A percentile compares a stretch with the other conserved stretches of the same genome.
These are phyloP conservation scores for Ogataea angusta DNA, from an alignment of 805 yeast species.

Conservation along the genomic window DNA sequence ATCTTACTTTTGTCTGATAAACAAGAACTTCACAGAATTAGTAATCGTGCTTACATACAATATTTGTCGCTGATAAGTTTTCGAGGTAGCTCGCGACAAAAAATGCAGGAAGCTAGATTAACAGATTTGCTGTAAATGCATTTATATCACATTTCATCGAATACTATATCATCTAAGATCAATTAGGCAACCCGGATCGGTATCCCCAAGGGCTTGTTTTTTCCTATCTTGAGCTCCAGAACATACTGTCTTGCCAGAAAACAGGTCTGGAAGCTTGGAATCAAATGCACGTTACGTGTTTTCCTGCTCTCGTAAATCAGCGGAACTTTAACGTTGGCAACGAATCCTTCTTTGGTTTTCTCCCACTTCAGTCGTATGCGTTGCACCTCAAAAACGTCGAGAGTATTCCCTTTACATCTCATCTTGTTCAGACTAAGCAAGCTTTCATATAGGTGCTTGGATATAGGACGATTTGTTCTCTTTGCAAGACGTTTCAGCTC, in stretches of 20 bases:
- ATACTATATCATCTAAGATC: too few species aligned
- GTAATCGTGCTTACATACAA: too few species aligned
- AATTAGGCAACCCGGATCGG: conserved; percentile 10
- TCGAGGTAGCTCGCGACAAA: too few species aligned
- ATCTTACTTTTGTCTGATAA: too few species aligned
- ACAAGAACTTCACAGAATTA: too few species aligned
- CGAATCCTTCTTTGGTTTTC: conserved; percentile 1
- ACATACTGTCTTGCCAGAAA: conserved; percentile 57
- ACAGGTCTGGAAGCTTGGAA: conserved; percentile 65
- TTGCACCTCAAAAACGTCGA: conserved; percentile 13
- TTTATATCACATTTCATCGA: too few species aligned
- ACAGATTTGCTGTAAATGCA: too few species aligned
- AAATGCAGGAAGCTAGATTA: too few species aligned
- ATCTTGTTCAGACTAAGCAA: conserved; percentile 28
- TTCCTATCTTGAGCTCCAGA: conserved; percentile 14
- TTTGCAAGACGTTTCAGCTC: conserved; percentile 1
- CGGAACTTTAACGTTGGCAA: conserved; percentile 9
- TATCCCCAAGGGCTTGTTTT: background rate
- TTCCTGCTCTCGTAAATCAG: conserved; percentile 2
- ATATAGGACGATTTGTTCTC: conserved; percentile 3
- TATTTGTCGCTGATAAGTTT: too few species aligned
- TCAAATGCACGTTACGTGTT: conserved; percentile 45
- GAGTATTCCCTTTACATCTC: background rate
- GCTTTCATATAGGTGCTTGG: conserved; percentile 22
- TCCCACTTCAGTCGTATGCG: conserved; percentile 9